Evolutionary conservation across 768 basidiomycete species (phyloP).

Genomic region (Tulasnella sp.): DNA sequence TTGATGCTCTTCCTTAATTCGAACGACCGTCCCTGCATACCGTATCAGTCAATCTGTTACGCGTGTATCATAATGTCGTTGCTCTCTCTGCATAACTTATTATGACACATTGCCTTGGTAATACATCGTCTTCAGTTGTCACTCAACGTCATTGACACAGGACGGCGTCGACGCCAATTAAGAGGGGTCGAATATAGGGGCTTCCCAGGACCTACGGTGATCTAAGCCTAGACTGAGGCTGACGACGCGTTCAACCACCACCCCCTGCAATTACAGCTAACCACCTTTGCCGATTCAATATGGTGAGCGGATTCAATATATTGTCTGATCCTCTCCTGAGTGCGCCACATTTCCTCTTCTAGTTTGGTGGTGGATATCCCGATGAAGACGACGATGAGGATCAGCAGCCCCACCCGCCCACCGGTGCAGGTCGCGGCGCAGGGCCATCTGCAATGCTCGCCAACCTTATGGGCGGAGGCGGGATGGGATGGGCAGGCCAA

Average conservation of each 20-base stretch:
- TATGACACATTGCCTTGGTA: neutral
- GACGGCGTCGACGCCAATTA: too few relatives aligned
- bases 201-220: neutral
- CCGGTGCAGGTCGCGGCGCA: neutral
- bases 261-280: neutral
- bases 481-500: slow-evolving; percentile 14
- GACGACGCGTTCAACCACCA: slow-evolving; percentile 16
- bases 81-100: too few relatives aligned
- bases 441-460: slow-evolving; percentile 17
- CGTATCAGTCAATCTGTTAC: neutral
- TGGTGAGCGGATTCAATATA: neutral
- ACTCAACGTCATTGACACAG: slow-evolving; percentile 1
- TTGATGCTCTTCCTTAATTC: slow-evolving; percentile 23
- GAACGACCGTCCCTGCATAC: neutral
- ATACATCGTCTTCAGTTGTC: slow-evolving; percentile 2
- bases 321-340: neutral
- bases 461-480: slow-evolving; percentile 12
- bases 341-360: neutral
- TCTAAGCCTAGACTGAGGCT: neutral
- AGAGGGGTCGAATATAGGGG: neutral
- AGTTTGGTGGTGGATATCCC: slow-evolving; percentile 16
- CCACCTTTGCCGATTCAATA: neutral
- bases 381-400: slow-evolving; percentile 18
- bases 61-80: too few relatives aligned
- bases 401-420: neutral